Evolutionary conservation across 306 rosid genomes (phyloP), one percentile per base, ranked within the genome.

Genomic region (Aeschynomene evenia): DNA sequence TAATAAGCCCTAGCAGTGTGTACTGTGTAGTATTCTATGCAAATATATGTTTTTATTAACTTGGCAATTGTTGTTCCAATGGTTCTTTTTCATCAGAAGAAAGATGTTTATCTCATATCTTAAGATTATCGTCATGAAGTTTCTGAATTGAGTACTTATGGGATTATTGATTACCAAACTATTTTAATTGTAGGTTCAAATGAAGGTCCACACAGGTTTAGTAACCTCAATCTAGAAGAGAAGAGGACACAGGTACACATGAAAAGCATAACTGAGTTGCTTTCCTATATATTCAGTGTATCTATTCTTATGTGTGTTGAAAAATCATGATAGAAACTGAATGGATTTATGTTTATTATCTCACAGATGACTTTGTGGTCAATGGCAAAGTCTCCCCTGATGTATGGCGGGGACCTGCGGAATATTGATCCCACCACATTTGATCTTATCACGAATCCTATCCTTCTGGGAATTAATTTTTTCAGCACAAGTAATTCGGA

Each of bases 361-460:
- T 81, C 55, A 49, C 88, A 94, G 99, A 81, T 91, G 85, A 91
- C 95, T 62, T 70, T 94, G 73, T 94, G 99, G 97, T 79, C 91
- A 58, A 78, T 94, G 79, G 89, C 99, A 37, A 94, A 84, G 81
- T 94, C 99, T 84, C 99, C 99, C 68, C 86, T 94, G 55, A 94
- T 91, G 96, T 94, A 63, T 81, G 99, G 99, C 21, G 99, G 99
- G 55, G 97, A 94, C 84, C 73, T 94, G 80, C 84, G 96, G 74
- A 85, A 81, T 42, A 79, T 91, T 3, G 87, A 91, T 61, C 49
- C 80, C 19, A 5, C 55, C 31, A 85, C 96, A 33, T 81, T 37
- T 42, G 72, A 70, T 54, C 46, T 91, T 61, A 80, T 94, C 71
- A 85, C 92, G 7, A 81, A 88, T 75, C 95, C 97, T 43, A 86